Base-by-base conservation (phyloP, 1,284 basidiomycete species). In the Somion occarium region DNA sequence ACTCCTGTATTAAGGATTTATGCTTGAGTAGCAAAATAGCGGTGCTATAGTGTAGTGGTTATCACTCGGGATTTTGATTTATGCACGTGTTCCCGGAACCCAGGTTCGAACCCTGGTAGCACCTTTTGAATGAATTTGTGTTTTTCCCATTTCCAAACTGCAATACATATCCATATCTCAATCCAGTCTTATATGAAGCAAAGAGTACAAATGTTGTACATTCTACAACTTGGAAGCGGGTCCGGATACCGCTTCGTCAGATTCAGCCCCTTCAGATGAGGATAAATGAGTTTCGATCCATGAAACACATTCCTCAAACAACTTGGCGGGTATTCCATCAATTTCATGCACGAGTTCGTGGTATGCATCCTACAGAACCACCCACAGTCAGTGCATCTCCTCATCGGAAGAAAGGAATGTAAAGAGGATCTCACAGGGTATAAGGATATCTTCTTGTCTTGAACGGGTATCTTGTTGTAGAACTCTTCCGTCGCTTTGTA, bases 291-390 rank as follows among this genome's bases (percentile, higher is more conserved):
- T 69, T 53, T 83, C 72, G 15, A 86, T 69, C 70, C 83, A 88
- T 2, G 71, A 54, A 23, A 77, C 68, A 51, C 80, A 72, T 53
- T 80, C 78, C n/a, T 82, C 72, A 1, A 71, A 69, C n/a, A 85
- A 62, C 49, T 73, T 74, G 56, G 86, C 80, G 61, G 80, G 78
- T 7, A 88, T 76, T 7, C 81, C 82, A 45, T 85, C 77, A 0
- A 85, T 81, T 64, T 96, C 93, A 60, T 93, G 88, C 46, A 88
- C 83, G 12, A 93, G 71, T 63, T 95, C 93, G 60, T 96, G 93
- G 61, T 78, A 88, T 27, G 82, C 88, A 19, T 79, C 84, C 84
- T 92, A 19, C 20, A 46, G n/a, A 18, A 34, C 23, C n/a, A 15
- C 5, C 1, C 18, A 27, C 38, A 5, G 27, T 27, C 18, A n/a